Evolutionary conservation across 2,329 filamentous ascomycete genomes (phyloP), one percentile per base, ranked within the genome.

Genomic region (Cladophialophora immunda): DNA sequence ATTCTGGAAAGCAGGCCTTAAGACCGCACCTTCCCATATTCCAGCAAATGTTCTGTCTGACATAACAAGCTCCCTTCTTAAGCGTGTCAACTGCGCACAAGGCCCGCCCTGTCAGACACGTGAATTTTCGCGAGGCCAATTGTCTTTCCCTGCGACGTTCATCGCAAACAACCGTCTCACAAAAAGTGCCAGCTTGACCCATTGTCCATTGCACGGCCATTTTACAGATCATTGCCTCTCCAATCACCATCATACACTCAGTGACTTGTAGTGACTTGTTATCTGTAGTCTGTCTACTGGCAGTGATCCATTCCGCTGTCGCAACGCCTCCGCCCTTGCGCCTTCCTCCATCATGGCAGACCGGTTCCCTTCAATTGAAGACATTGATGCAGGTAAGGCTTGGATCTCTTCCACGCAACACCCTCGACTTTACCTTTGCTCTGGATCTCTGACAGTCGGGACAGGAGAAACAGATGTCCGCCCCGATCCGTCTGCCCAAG

Each of bases 311-410:
- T 45, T n/a, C 38, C 9, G 15, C 22, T 25, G 19, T 13, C 25
- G 32, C 36, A 9, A 19, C 41, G n/a, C 34, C 29, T 60, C 22
- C 47, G 11, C 55, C 41, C 50, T 47, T 17, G 30, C 34, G 3
- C 41, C 32, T 25, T 53, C 30, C 30, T 50, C 62, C 61, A 69
- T 59, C 68, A 93, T 93, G 91, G 91, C 91, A 57, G 90, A 93
- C 80, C 84, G 90, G 75, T 93, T 93, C 78, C 91, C 91, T 73
- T 92, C 91, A 54, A 81, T 93, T 74, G 91, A 93, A 79, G 91
- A 93, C 75, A 91, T 93, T 76, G 89, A 91, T 78, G 84, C 82
- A 68, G 84, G 85, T 81, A 77, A 76, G 81, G 75, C 73, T 72
- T 50, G 11, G 15, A 25, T 13, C 19, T 50, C 9, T 17, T 19